Base-by-base conservation (phyloP, 2,329 filamentous ascomycete species). In the Lecanoromycetidae sp. region DNA sequence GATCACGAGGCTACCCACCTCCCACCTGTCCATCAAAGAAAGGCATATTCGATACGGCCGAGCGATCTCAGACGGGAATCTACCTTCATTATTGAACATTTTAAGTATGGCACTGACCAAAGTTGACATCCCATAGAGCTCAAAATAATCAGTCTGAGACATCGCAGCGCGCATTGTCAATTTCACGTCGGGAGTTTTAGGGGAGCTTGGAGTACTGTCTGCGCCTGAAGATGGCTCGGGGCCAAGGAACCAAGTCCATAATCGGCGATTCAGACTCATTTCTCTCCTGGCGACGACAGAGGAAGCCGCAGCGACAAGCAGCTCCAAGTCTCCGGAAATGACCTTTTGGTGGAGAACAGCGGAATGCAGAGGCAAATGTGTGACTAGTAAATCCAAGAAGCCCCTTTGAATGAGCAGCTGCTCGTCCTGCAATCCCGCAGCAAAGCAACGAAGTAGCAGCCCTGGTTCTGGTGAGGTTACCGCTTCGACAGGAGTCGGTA, bases 1-100 rank as follows among this genome's bases (percentile, higher is more conserved):
- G 1, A 96, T 82, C 38, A 98, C 80, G 15, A 90, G 72, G 1
- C 87, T 87, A 25, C 91, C 91, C 54, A 98, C 90, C 62, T 98
- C 91, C 88, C 87, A 96, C 49, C 88, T 80, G 65, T 98, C 91
- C 91, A 98, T 96, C 44, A 98, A 71, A 13, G 93, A 95, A 2
- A 96, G 74, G 58, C 87, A 93, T 53, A 96, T 86, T 48, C 88
- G 80, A 60, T 94, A 95, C 0, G 91, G 90, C 32, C 80, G 80
- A 17, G 87, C 86, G 60, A 80, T 75, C 58, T 93, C 86, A 0
- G 74, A 63, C 1, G 83, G 75, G 46, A 70, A 70, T 4, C 58
- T 61, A 35, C 69, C 68, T 34, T 71, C 65, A 15, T 71, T 67
- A 38, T 75, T 73, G 51, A 96, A 82, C 79, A 94, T 84, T 38